A percentile compares a stretch with the other conserved stretches of the same genome.
phyloP scores from a whole-genome alignment of 179 eudicot species.

The Beta lomatogona region DNA sequence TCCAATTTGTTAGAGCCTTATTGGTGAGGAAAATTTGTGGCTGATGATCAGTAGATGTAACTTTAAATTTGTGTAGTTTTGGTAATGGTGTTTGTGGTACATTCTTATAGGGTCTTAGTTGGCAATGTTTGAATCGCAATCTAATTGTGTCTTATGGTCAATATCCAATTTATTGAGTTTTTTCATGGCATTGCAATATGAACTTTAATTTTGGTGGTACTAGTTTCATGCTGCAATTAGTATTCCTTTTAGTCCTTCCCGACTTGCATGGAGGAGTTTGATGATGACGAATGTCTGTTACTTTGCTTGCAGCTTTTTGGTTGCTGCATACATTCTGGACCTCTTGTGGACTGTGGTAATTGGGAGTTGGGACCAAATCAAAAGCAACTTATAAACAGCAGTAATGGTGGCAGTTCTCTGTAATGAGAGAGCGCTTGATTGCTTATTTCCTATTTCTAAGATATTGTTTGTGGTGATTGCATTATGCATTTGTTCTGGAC shows the following conservation, averaged over 20 bases:
- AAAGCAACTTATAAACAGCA: background rate
- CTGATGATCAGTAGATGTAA: no score
- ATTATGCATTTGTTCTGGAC: slow-evolving; percentile 16
- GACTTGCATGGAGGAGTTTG: background rate
- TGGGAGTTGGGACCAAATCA: background rate
- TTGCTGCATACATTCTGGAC: background rate
- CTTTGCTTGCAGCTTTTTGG: slow-evolving; percentile 7
- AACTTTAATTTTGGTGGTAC: background rate
- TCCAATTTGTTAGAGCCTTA: no score
- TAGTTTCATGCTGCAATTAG: background rate
- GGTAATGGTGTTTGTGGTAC: background rate
- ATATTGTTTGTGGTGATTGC: slow-evolving; percentile 15
- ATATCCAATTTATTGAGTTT: background rate
- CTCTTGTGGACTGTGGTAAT: background rate
- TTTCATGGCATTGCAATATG: background rate
- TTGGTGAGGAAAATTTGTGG: no score
- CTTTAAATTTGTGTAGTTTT: background rate
- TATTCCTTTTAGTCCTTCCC: background rate
- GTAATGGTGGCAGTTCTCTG: slow-evolving; percentile 5
- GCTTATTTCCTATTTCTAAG: background rate
- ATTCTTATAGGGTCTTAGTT: background rate
- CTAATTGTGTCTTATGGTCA: no score
- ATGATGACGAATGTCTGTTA: background rate
- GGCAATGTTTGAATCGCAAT: background rate
- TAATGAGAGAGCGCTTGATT: background rate